These are phyloP conservation scores for Hebeloma cylindrosporum DNA, from an alignment of 768 basidiomycete species.

Conservation along the genomic window DNA sequence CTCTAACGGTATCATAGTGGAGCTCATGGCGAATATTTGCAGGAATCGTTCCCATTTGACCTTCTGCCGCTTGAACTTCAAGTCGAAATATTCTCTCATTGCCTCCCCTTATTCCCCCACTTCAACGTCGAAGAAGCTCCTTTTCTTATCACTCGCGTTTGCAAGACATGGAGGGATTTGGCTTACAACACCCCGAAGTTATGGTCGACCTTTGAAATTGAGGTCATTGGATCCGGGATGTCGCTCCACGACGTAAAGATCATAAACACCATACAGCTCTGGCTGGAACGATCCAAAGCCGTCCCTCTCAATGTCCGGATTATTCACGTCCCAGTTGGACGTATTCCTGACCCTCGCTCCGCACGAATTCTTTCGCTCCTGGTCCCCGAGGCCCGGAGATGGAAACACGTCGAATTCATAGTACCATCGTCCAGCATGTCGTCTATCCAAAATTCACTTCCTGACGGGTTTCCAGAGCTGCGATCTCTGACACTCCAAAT, in stretches of 20 bases:
- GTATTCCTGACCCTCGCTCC: slow-evolving; percentile 22
- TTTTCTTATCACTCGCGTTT: slow-evolving; percentile 39
- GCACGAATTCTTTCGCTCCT: slow-evolving; percentile 29
- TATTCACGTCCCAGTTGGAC: slow-evolving; percentile 22
- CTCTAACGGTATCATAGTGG: no score
- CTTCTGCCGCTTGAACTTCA: slow-evolving; percentile 45
- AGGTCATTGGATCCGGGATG: slow-evolving; percentile 22
- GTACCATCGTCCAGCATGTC: slow-evolving; percentile 31
- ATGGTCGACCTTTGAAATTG: slow-evolving; percentile 47
- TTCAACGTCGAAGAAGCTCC: slow-evolving; percentile 36
- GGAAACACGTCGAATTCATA: slow-evolving; percentile 35
- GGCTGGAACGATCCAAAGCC: slow-evolving; percentile 38
- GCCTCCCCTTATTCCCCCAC: slow-evolving; percentile 33
- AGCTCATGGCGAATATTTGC: no score
- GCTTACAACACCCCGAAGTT: slow-evolving; percentile 40
- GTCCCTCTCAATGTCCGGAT: slow-evolving; percentile 34
- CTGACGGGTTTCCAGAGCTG: slow-evolving; percentile 28
- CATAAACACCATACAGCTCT: slow-evolving; percentile 29
- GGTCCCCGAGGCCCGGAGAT: slow-evolving; percentile 35
- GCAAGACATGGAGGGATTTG: slow-evolving; percentile 42
- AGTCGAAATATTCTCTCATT: slow-evolving; percentile 45
- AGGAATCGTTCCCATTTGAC: slow-evolving; percentile 29
- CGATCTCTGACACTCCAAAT: slow-evolving; percentile 32
- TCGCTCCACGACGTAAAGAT: slow-evolving; percentile 16
- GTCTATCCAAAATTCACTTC: slow-evolving; percentile 22